A percentile compares a stretch with the other conserved stretches of the same genome.
Evolutionary conservation across 2,329 filamentous ascomycete genomes (phyloP).

Genomic region (Rosellinia necatrix): DNA sequence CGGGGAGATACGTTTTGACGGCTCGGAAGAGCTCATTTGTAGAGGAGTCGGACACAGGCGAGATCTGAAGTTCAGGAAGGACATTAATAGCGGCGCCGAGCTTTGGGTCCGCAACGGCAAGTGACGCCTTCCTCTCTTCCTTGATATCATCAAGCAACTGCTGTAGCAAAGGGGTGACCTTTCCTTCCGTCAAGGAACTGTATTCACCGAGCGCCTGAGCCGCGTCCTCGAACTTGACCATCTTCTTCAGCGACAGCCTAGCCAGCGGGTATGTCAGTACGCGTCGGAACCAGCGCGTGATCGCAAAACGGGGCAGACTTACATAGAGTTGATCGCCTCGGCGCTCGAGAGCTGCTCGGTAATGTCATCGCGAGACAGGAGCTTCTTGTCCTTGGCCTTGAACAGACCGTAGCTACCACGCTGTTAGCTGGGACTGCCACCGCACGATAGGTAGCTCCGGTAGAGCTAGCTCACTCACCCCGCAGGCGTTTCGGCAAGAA

Average conservation of each 20-base stretch:
- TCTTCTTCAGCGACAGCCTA: conserved; percentile 94
- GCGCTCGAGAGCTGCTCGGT: conserved; percentile 75
- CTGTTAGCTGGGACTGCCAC: conserved; percentile 28
- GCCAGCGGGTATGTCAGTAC: background rate
- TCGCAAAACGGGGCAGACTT: conserved; percentile 48
- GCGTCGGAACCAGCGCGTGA: conserved; percentile 5
- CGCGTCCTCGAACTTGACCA: conserved; percentile 96
- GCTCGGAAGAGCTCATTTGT: conserved; percentile 92
- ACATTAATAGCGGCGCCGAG: conserved; percentile 91
- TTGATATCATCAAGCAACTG: conserved; percentile 87
- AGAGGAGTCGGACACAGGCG: conserved; percentile 77
- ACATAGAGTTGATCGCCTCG: conserved; percentile 86
- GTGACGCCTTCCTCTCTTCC: conserved; percentile 94
- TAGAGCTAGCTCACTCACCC: conserved; percentile 65
- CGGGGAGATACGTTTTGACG: conserved; percentile 87
- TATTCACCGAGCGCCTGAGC: conserved; percentile 89
- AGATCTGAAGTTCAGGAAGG: conserved; percentile 84
- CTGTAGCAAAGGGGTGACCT: conserved; percentile 86
- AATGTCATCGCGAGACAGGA: conserved; percentile 85
- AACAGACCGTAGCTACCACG: conserved; percentile 86
- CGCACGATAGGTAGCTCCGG: conserved; percentile 4
- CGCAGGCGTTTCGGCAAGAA: conserved; percentile 91
- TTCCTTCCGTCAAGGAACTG: conserved; percentile 85
- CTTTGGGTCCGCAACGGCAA: conserved; percentile 93
- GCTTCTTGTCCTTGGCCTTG: conserved; percentile 98